Conservation (phyloP, 768 basidiomycete species). For the Strobilomyces confusus region DNA sequence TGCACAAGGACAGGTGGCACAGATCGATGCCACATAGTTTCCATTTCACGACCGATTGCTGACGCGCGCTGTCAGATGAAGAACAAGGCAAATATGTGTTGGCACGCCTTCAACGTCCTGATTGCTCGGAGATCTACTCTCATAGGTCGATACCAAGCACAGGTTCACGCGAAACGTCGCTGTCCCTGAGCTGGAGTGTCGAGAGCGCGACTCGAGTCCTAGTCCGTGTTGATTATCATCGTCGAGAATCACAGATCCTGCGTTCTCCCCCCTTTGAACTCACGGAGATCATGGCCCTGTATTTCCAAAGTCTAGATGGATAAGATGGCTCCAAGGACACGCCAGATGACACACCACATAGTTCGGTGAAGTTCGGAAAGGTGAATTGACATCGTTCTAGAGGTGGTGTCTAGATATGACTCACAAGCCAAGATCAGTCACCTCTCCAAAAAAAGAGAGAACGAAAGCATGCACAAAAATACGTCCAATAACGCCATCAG, state of each 20-base stretch:
- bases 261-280: neutral
- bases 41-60: slow-evolving; percentile 16
- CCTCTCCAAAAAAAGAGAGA: no score
- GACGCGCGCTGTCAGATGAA: slow-evolving; percentile 29
- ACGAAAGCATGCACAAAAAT: no score
- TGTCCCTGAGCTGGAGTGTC: no score
- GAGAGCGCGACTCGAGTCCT: neutral
- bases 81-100: slow-evolving; percentile 33
- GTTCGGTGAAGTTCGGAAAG: slow-evolving; percentile 1
- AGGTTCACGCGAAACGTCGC: slow-evolving; percentile 12
- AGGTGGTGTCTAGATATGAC: neutral
- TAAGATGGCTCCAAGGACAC: no score
- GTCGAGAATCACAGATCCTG: neutral
- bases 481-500: no score
- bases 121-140: slow-evolving; percentile 1
- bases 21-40: no score
- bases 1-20: slow-evolving; percentile 24
- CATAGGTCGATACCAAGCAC: slow-evolving; percentile 6
- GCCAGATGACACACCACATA: neutral
- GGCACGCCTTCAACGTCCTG: neutral
- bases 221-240: neutral
- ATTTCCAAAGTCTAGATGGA: slow-evolving; percentile 8
- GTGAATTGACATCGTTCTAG: neutral
- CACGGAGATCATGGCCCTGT: slow-evolving; percentile 21
- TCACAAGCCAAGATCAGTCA: no score